Base-by-base conservation (phyloP, 345 rosid species). In the Barbarea vulgaris region DNA sequence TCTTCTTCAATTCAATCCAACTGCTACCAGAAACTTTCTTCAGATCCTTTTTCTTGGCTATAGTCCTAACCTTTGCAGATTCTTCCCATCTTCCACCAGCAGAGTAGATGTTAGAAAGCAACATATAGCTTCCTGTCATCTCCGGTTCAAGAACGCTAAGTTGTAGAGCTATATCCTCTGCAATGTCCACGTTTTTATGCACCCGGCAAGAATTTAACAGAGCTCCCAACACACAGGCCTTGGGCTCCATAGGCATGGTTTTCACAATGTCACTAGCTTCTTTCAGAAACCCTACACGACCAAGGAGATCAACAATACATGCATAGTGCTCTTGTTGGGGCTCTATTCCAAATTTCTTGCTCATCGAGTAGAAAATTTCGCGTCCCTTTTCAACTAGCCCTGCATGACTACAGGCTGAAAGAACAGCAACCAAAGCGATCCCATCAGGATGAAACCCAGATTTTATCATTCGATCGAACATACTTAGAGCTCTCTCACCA, bases 351-450 rank as follows among this genome's bases (percentile, higher is more conserved):
- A 79, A 85, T 24, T 71, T 77, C 19, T 10, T 44, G 17, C 41
- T 27, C 91, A 88, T 88, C 13, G 77, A 77, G 65, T 83, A 42
- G 67, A 85, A 86, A 63, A 85, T 56, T 18, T 36, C 66, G 44
- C 83, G 86, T 9, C 89, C 97, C 77, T 85, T 76, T 18, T 71
- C 55, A 47, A 87, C 91, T 65, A 91, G 83, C 59, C 96, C 93
- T 28, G 90, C 83, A 66, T 86, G 96, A 81, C 88, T 87, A 70
- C 93, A 91, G 4, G 96, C 90, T 70, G 97, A 88, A 64, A 86
- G 93, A 84, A 87, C 82, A 33, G 97, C 87, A 47, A 88, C 78
- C 71, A 91, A 82, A n/a, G 92, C 81, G 61, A 93, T 79, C 28
- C 83, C 84, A 71, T 88, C 86, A 2, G 90, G 97, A 57, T 55